Base-by-base conservation (phyloP, 208 protist genomes). In the Acanthamoeba healyi region DNA sequence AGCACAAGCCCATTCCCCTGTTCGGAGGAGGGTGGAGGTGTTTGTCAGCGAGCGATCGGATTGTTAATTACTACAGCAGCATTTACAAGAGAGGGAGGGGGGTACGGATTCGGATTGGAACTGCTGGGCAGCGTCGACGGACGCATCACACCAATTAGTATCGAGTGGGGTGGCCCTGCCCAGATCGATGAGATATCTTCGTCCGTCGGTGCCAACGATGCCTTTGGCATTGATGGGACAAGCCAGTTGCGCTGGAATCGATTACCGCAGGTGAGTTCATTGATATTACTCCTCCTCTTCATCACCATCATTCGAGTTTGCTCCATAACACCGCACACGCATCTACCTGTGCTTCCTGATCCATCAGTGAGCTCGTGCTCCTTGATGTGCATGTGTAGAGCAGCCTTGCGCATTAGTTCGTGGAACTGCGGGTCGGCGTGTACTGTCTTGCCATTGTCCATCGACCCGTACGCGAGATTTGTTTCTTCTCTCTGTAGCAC, bases 141-240 rank as follows among this genome's bases (percentile, higher is more conserved):
- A 63, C 0, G 34, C 17, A 2, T 95, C 95, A 1, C 5, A 9
- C 40, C 93, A 97, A 51, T 97, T 96, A 54, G 88, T 63, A 88
- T 97, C 96, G 61, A 82, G 65, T 46, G 94, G 94, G 4, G 95
- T 97, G 5, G 82, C 94, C 42, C 94, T 36, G 6, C 90, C n/a
- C 17, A 97, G 79, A 63, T 97, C 96, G 15, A 97, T 77, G n/a
- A 97, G 61, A 70, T 97, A 97, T n/a, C 63, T 63, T 40, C 96
- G 22, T n/a, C 92, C 95, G 51, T 97, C 96, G 3, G 72, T 91
- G 58, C 96, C 96, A 46, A 95, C 56, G n/a, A 97, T 96, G 79
- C 95, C 94, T 90, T 97, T 94, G 5, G 36, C 51, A 36, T 95
- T 92, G 22, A 72, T 74, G 14, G 70, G 86, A 24, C 56, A 81